Base-by-base conservation (phyloP, 192 early-diverging fungal species). In the Helicostylum pulchrum region DNA sequence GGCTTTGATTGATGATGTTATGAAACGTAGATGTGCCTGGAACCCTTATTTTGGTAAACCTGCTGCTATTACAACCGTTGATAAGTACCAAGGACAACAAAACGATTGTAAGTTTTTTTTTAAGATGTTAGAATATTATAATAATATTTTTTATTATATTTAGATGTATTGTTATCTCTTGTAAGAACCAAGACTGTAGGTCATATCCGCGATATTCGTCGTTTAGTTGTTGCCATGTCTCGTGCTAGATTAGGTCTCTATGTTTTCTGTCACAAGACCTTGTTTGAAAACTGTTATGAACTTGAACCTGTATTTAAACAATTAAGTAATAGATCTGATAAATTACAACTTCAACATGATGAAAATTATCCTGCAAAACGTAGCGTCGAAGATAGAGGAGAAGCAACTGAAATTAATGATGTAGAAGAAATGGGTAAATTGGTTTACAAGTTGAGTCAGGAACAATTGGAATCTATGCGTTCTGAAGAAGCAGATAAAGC, bases 71-170 rank as follows among this genome's bases (percentile, higher is more conserved):
- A 84, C 96, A 0, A 99, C 97, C 0, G 97, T 99, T 7, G 98
- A 99, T 71, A 89, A 94, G 73, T 98, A 87, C 73, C 98, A 99
- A 78, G 98, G 96, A 44, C 91, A 94, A 75, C 92, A 94, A 59
- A 89, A 89, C 60, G 96, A 99, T 75, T 95, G 84, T 85, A 82
- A 78, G 74, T 73, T 43, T 36, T 43, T 4, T 55, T 14, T 43
- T 26, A n/a, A 5, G 11, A 12, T 12, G 3, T 45, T 44, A 44
- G 8, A 19, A 19, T 62, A 54, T 47, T 44, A n/a, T 15, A 52
- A 19, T 53, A 54, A 8, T 26, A 32, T 20, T 32, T n/a, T 47
- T 48, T 51, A 6, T 31, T 32, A 51, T 45, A 39, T 20, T 12
- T 75, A 85, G 84, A 89, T 81, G 83, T 99, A 12, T 80, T 99